phyloP scores from a whole-genome alignment of 495 filamentous ascomycete species.

The Patellaria atrata region DNA sequence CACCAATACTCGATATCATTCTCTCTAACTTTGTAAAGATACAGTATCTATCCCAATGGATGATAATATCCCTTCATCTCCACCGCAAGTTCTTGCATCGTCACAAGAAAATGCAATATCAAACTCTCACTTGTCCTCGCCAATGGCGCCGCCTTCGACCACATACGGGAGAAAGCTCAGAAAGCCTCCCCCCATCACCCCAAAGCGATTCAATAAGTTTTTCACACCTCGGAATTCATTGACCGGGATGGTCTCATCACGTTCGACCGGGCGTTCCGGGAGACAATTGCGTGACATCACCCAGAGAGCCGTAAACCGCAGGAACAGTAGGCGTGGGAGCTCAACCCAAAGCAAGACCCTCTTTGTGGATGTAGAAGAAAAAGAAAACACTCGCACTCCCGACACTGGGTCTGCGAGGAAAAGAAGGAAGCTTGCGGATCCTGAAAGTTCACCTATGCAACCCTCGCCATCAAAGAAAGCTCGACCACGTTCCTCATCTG shows the following conservation, averaged over 20 bases:
- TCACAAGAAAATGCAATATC: slow-evolving; percentile 9
- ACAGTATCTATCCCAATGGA: too few relatives aligned
- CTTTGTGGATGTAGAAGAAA: slow-evolving; percentile 20
- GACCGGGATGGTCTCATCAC: slow-evolving; percentile 30
- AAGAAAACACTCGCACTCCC: slow-evolving; percentile 10
- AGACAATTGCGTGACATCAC: slow-evolving; percentile 51
- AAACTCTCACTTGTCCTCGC: slow-evolving; percentile 15
- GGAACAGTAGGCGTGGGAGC: slow-evolving; percentile 1
- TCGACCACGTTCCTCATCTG: slow-evolving; percentile 29
- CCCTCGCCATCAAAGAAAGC: slow-evolving; percentile 36
- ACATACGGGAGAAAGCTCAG: slow-evolving; percentile 22
- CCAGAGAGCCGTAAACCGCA: slow-evolving; percentile 18
- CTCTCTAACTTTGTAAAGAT: too few relatives aligned
- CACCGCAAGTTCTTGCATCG: neutral
- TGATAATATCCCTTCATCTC: slow-evolving; percentile 2
- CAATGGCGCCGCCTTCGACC: slow-evolving; percentile 9
- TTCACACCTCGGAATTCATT: slow-evolving; percentile 54
- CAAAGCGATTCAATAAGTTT: slow-evolving; percentile 54
- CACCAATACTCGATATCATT: neutral
- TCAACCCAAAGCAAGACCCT: slow-evolving; percentile 14
- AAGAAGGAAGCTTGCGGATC: slow-evolving; percentile 33
- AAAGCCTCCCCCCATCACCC: slow-evolving; percentile 30
- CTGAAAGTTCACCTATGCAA: slow-evolving; percentile 37
- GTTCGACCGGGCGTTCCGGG: slow-evolving; percentile 37
- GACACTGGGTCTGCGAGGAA: slow-evolving; percentile 20